These are phyloP conservation scores for Saccharomyces cerevisiae DNA, from an alignment of 805 yeast species.

Conservation along the genomic window DNA sequence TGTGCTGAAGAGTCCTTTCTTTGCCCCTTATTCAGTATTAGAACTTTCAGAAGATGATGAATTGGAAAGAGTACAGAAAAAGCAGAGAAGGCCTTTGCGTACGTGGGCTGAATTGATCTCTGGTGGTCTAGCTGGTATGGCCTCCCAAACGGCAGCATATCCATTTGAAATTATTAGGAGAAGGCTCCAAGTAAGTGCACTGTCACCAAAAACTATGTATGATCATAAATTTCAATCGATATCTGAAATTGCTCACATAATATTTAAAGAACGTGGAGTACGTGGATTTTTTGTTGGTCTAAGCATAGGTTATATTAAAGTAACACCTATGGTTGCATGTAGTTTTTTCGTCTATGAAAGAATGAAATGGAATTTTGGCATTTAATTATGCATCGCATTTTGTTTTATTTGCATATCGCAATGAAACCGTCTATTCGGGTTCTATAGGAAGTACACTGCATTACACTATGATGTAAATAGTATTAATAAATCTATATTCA, in stretches of 20 bases:
- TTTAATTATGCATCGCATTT: constrained; percentile 29
- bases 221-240: constrained; percentile 28
- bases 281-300: constrained; percentile 90
- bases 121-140: constrained; percentile 94
- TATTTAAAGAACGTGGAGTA: constrained; percentile 67
- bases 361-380: constrained; percentile 60
- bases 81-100: constrained; percentile 53
- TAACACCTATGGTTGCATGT: constrained; percentile 95
- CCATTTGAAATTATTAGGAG: constrained; percentile 94
- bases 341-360: constrained; percentile 92
- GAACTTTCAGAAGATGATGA: constrained; percentile 19
- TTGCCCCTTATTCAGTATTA: constrained; percentile 46
- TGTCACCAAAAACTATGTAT: constrained; percentile 48
- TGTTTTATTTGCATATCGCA: neutral
- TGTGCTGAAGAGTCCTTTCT: constrained; percentile 52
- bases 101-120: constrained; percentile 91
- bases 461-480: neutral
- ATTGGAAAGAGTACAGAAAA: constrained; percentile 8
- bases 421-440: neutral
- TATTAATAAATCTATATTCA: neutral
- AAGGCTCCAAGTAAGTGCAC: constrained; percentile 92
- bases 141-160: constrained; percentile 92
- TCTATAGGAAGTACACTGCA: neutral
- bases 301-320: constrained; percentile 90
- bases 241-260: constrained; percentile 37